Evolutionary conservation across 805 yeast species (phyloP), one percentile per base, ranked within the genome.

Genomic region (Dipodascus albidus): DNA sequence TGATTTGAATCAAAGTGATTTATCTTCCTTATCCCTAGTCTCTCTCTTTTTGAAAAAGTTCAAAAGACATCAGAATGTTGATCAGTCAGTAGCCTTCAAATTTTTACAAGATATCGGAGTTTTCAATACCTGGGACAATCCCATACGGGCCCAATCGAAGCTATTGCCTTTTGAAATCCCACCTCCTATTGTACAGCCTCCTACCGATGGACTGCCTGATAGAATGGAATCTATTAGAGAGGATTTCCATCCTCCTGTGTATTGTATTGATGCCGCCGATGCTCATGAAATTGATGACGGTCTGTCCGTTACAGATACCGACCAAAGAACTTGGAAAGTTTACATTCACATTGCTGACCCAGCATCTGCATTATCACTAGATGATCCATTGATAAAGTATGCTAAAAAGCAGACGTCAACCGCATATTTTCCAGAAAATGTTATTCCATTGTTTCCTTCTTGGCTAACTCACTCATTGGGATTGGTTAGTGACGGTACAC

Each of bases 211-310:
- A 6, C n/a, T 38, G 19, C 52, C 27, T 15, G 60, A 54, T 33
- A n/a, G 52, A 33, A 33, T 59, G 35, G 57, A 50, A 9, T 41
- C 51, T 23, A 48, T 57, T 14, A 38, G 50, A 17, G 57, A 57
- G 20, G 50, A 53, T 8, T 49, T 52, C 2, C 68, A 74, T 48
- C 62, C 76, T 11, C 75, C 78, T 0, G 81, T 89, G 1, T 91
- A 81, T 64, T 89, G 97, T 67, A 87, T 91, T 55, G 99, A 93
- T 68, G 75, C 83, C 2, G 78, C 72, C 2, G 75, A 74, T 47
- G 96, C 98, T 0, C 83, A 84, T 59, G 98, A 93, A 66, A 85
- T 93, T 55, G 99, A 91, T 67, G 99, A 91, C 67, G 99, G 97
- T 49, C 74, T 91, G 23, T 80, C 96, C 0, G 71, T 91, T 19